Percentiles rank a stretch among this genome's conserved stretches.
phyloP scores from a whole-genome alignment of 2,329 filamentous ascomycete genomes.

The Trichoderma breve region DNA sequence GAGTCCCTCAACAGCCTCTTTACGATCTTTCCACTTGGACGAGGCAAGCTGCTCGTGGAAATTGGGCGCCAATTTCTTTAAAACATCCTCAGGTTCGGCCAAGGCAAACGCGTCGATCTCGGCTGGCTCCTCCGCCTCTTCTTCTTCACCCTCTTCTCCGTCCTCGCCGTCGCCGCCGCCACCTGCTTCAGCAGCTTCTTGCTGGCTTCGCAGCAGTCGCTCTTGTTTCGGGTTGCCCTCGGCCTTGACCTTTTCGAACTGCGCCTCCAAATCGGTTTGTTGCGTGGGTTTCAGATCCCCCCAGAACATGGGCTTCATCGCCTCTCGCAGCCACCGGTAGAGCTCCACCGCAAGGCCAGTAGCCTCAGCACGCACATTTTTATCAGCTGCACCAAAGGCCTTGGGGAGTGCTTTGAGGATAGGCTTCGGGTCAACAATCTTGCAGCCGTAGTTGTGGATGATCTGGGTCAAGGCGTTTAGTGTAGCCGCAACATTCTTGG shows the following conservation, averaged over 20 bases:
- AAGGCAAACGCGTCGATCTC: constrained; percentile 81
- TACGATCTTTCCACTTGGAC: constrained; percentile 97
- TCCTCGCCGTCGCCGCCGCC: constrained; percentile 60
- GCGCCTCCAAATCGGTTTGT: constrained; percentile 86
- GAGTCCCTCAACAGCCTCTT: constrained; percentile 85
- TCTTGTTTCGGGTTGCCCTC: constrained; percentile 88
- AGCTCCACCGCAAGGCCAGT: constrained; percentile 90
- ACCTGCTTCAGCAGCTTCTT: constrained; percentile 74
- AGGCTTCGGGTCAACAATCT: constrained; percentile 88
- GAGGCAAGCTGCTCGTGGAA: constrained; percentile 83
- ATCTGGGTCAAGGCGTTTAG: constrained; percentile 77
- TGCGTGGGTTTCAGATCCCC: constrained; percentile 91
- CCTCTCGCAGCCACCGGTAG: constrained; percentile 94
- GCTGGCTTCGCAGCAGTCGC: constrained; percentile 81
- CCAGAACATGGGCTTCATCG: constrained; percentile 99
- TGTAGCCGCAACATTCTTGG: constrained; percentile 75
- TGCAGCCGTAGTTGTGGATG: constrained; percentile 92
- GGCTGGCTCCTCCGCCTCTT: constrained; percentile 46
- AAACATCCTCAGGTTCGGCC: constrained; percentile 82
- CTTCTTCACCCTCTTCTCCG: constrained; percentile 57
- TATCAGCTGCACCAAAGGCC: constrained; percentile 93
- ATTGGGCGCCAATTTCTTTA: constrained; percentile 75
- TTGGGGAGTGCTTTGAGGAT: constrained; percentile 86
- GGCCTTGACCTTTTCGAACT: constrained; percentile 90
- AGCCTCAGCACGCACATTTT: constrained; percentile 93